phyloP scores from a whole-genome alignment of 805 yeast genomes.

The Sugiyamaella marilandica region DNA sequence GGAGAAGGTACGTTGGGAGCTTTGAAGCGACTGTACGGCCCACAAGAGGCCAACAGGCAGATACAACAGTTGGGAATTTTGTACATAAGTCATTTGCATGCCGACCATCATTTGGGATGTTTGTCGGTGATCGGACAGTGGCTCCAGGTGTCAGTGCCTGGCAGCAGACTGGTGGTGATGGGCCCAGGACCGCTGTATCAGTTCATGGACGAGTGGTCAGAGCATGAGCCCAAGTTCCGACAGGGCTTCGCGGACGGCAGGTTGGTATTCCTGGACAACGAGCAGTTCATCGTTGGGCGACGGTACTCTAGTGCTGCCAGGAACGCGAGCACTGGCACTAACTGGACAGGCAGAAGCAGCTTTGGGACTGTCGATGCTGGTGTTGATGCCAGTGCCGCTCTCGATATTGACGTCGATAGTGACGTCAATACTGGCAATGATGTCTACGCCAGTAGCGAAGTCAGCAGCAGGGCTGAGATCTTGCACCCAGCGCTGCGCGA shows the following conservation, averaged over 20 bases:
- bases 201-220: conserved; percentile 67
- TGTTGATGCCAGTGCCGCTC: neutral
- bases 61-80: conserved; percentile 60
- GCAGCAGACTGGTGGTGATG: conserved; percentile 47
- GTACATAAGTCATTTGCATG: conserved; percentile 86
- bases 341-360: too few relatives aligned
- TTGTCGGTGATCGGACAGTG: conserved; percentile 66
- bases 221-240: conserved; percentile 37
- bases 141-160: conserved; percentile 31
- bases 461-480: neutral
- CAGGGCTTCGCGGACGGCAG: conserved; percentile 34
- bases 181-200: conserved; percentile 70
- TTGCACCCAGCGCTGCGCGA: neutral
- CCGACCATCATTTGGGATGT: conserved; percentile 92
- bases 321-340: neutral
- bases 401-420: neutral
- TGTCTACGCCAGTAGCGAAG: neutral
- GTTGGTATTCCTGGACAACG: conserved; percentile 55
- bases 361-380: neutral
- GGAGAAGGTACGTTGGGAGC: conserved; percentile 90
- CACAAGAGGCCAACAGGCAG: conserved; percentile 38
- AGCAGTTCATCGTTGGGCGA: conserved; percentile 45
- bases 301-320: conserved; percentile 21
- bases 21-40: conserved; percentile 56
- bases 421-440: neutral